These are phyloP conservation scores for Cystobasidium tubakii DNA, from an alignment of 768 basidiomycete species.

Conservation along the genomic window DNA sequence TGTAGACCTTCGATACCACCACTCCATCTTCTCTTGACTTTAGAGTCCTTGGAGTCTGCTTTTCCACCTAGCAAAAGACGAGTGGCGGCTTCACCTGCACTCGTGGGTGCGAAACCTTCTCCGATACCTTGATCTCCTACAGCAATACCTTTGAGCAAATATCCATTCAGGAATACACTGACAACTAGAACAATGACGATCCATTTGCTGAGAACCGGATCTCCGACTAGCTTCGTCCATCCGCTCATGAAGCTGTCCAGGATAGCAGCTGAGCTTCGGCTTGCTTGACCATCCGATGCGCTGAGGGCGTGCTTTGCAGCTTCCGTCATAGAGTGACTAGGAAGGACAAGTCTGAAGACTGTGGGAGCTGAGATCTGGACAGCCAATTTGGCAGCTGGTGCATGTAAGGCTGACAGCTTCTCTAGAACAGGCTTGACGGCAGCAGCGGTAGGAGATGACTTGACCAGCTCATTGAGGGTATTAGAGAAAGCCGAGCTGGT, in stretches of 20 bases:
- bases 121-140: constrained; percentile 48
- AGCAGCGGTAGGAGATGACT: constrained; percentile 66
- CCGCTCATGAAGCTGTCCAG: constrained; percentile 80
- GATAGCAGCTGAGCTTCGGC: constrained; percentile 40
- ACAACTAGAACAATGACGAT: constrained; percentile 81
- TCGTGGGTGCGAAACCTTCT: constrained; percentile 50
- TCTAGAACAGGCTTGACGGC: constrained; percentile 59
- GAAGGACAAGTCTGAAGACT: constrained; percentile 55
- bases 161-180: constrained; percentile 84
- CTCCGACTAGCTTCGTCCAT: constrained; percentile 86
- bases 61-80: constrained; percentile 49
- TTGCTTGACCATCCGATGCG: constrained; percentile 47
- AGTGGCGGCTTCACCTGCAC: constrained; percentile 51
- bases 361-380: constrained; percentile 61
- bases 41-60: constrained; percentile 23
- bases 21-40: constrained; percentile 35
- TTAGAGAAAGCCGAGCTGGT: neutral
- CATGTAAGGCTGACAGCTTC: constrained; percentile 55
- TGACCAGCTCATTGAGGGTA: constrained; percentile 48
- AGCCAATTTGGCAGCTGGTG: constrained; percentile 50
- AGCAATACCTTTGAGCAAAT: constrained; percentile 67
- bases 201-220: constrained; percentile 90
- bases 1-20: constrained; percentile 26
- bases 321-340: constrained; percentile 33
- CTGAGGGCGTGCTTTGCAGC: neutral